Evolutionary conservation across 139 green algal genomes (phyloP).

Genomic region (Gonium pectorale): DNA sequence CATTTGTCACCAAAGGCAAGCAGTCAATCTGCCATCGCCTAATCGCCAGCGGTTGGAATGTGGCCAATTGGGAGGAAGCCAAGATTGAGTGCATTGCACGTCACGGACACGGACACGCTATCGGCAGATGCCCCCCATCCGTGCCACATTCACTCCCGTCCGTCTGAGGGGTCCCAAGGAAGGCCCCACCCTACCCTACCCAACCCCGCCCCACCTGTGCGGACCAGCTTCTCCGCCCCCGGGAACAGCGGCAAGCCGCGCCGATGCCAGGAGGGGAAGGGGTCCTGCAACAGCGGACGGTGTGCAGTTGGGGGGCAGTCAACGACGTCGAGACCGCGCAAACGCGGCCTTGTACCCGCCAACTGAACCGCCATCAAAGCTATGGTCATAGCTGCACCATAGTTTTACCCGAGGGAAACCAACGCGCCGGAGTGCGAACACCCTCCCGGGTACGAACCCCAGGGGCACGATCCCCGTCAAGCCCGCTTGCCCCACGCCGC

Average conservation of each 20-base stretch:
- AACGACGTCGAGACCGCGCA: too few relatives aligned
- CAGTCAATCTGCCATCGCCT: too few relatives aligned
- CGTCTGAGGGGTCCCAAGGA: neutral
- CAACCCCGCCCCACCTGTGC: constrained; percentile 53
- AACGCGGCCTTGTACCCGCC: too few relatives aligned
- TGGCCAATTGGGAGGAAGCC: neutral
- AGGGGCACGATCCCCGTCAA: too few relatives aligned
- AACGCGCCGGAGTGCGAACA: too few relatives aligned
- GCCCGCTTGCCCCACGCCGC: neutral
- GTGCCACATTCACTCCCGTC: neutral
- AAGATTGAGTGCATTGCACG: neutral
- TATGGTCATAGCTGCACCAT: too few relatives aligned
- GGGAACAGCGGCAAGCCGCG: constrained; percentile 71
- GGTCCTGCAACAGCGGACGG: constrained; percentile 39
- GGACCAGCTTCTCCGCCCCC: constrained; percentile 70
- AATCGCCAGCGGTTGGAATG: neutral
- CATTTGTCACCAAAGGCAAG: neutral
- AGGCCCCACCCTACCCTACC: neutral
- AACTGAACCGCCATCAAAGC: neutral
- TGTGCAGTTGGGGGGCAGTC: neutral
- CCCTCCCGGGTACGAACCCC: too few relatives aligned
- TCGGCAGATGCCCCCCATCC: neutral
- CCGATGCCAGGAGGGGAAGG: constrained; percentile 74
- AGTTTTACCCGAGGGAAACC: too few relatives aligned
- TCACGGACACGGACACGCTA: neutral